Evolutionary conservation across 2,329 filamentous ascomycete genomes (phyloP), one percentile per base, ranked within the genome.

Genomic region (Cytospora piceae): DNA sequence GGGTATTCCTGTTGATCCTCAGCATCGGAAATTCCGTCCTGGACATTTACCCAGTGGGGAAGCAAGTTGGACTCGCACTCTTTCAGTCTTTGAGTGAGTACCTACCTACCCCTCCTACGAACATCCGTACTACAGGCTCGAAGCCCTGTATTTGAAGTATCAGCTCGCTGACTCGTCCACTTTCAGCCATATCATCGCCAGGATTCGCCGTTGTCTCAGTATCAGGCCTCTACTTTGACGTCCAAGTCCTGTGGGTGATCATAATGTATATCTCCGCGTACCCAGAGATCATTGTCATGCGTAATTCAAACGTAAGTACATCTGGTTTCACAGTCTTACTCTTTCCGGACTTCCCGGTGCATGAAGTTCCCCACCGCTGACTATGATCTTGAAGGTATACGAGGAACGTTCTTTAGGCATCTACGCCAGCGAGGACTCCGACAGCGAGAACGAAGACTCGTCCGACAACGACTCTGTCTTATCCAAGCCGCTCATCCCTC

Each of bases 151-250:
- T 20, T 27, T 24, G 1, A 17, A 12, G 5, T 9, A 2, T n/a
- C 24, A 14, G 17, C 34, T 8, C 12, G 12, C 61, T 65, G 29
- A 34, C 46, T 15, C 12, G 2, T 8, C 2, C 24, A 12, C 27
- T 20, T 11, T 27, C 3, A 64, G 34, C 82, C 17, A 80, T 85
- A 3, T 79, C 84, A n/a, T 81, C 81, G 11, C 82, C 81, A 61
- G 84, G 84, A 2, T 84, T 84, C 65, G 84, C 84, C 55, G 81
- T 85, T 37, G 80, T 85, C 60, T 76, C 76, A 2, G 81, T 85
- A 53, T 77, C 80, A 24, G 74, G 77, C 24, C 74, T 85, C 1
- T 74, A 77, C 39, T 68, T 69, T 14, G 81, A 78, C 1, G 71
- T 82, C 24, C 75, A 81, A 58, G 75, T 82, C 5, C 73, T 77